Conservation (phyloP, 148 eudicot species). For the Persicaria maculosa region DNA sequence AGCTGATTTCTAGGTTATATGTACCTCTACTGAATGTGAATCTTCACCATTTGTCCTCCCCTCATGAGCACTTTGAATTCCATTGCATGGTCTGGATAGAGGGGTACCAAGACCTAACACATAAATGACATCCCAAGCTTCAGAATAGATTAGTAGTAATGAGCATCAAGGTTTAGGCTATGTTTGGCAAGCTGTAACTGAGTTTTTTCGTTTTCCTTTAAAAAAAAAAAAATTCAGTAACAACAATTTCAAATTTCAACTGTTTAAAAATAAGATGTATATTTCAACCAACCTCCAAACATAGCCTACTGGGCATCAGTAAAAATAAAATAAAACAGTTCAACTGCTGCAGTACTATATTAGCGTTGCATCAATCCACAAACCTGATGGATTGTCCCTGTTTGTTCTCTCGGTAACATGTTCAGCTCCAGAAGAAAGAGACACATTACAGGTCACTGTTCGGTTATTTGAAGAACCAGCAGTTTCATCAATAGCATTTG, state of each 20-base stretch:
- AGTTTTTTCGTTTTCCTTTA: no score
- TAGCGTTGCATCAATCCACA: constrained; percentile 1
- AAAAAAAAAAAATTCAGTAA: no score
- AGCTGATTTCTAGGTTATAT: background rate
- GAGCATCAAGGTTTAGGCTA: background rate
- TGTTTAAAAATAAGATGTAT: no score
- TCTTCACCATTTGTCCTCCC: constrained; percentile 7
- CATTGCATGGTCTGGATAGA: constrained; percentile 11
- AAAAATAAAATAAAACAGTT: background rate
- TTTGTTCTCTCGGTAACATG: constrained; percentile 10
- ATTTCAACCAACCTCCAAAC: no score
- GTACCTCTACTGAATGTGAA: constrained; percentile 5
- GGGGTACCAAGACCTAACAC: constrained; percentile 6
- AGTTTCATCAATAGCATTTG: constrained; percentile 6
- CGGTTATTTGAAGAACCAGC: constrained; percentile 5
- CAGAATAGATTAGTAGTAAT: background rate
- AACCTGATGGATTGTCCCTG: constrained; percentile 5
- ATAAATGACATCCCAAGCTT: constrained; percentile 3
- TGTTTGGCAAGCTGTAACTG: no score
- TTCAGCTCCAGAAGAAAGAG: constrained; percentile 10
- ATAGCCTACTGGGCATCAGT: background rate
- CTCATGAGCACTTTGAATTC: constrained; percentile 1
- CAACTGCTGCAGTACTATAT: background rate
- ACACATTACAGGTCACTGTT: background rate
- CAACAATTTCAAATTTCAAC: no score